Percentiles rank a stretch among this genome's conserved stretches.
Conservation (phyloP, 306 rosid species). For the Ochetophila trinervis region DNA sequence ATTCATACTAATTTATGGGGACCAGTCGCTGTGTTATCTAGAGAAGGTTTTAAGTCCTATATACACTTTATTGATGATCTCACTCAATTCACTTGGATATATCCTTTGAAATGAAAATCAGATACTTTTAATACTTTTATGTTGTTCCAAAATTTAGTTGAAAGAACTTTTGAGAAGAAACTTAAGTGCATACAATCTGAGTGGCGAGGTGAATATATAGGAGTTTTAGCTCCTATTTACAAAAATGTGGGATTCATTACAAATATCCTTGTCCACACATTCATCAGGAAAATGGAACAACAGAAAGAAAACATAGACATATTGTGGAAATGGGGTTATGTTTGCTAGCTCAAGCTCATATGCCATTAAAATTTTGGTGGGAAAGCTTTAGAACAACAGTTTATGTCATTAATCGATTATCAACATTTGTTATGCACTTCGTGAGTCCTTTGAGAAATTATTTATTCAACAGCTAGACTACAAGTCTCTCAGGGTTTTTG, state of each 20-base stretch:
- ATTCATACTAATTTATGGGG: too few relatives aligned
- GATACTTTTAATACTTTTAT: neutral
- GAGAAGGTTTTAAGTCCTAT: neutral
- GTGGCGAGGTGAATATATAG: neutral
- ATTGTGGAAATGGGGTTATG: neutral
- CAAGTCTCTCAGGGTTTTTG: neutral
- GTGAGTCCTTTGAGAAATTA: neutral
- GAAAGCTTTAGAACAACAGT: neutral
- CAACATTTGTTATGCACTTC: neutral
- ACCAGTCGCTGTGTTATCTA: too few relatives aligned
- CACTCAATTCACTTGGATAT: neutral
- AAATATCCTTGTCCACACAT: neutral
- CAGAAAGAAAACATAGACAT: neutral
- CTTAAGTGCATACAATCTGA: neutral
- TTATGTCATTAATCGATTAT: neutral
- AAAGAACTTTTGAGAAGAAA: neutral
- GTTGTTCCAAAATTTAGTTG: neutral
- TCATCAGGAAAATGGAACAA: neutral
- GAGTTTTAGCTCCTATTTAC: too few relatives aligned
- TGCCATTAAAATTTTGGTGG: neutral
- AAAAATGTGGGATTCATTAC: neutral
- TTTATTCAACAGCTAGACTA: neutral
- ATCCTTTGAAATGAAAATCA: neutral
- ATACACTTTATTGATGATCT: neutral
- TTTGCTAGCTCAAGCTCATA: neutral